A percentile compares a stretch with the other conserved stretches of the same genome.
phyloP scores from a whole-genome alignment of 139 green algal genomes.

The Pleodorina starrii region DNA sequence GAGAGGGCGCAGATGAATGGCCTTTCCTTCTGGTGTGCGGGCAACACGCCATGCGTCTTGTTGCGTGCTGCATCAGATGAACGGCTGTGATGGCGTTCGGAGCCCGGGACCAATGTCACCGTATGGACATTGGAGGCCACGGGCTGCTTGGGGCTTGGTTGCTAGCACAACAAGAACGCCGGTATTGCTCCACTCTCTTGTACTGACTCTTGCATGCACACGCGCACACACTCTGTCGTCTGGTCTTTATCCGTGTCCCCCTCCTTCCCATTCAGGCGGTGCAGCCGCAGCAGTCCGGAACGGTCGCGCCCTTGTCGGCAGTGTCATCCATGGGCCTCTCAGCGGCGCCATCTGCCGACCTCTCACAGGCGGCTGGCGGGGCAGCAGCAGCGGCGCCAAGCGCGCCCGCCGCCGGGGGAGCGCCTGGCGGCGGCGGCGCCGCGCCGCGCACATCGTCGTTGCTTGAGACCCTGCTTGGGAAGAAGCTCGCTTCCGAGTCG shows the following conservation, averaged over 20 bases:
- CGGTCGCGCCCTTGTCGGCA: neutral
- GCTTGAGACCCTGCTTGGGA: conserved; percentile 37
- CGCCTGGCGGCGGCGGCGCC: conserved; percentile 26
- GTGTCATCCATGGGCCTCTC: neutral
- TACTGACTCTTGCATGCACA: no score
- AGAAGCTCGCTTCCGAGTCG: neutral
- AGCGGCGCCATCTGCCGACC: neutral
- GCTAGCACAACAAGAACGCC: no score
- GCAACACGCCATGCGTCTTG: neutral
- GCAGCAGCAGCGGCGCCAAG: conserved; percentile 5
- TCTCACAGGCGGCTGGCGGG: neutral
- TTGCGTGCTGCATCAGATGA: no score
- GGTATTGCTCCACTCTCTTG: no score
- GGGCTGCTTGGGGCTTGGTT: neutral
- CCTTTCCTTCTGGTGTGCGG: neutral
- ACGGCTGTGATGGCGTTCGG: no score
- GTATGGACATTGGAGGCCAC: no score
- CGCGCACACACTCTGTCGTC: no score
- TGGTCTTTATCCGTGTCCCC: no score
- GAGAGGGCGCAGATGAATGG: neutral
- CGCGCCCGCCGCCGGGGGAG: neutral
- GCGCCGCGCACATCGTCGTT: conserved; percentile 23
- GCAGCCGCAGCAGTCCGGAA: neutral
- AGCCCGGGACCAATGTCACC: no score
- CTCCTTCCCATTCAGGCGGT: neutral